Evolutionary conservation across 2,329 filamentous ascomycete species (phyloP), one percentile per base, ranked within the genome.

Genomic region (Fonsecaea erecta): DNA sequence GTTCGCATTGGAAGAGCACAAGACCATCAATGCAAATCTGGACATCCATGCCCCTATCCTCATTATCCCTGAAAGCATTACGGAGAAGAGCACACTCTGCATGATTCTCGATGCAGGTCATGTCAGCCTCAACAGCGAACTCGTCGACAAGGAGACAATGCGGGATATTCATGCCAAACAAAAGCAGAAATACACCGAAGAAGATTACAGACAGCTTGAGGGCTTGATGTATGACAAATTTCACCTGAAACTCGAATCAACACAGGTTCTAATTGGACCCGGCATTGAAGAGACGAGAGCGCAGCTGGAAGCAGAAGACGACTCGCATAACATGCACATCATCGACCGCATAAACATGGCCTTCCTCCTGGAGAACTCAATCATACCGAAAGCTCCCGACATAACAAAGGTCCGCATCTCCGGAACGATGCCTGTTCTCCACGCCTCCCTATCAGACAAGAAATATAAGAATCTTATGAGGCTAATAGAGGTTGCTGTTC

Each of bases 401-500:
- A 81, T 99, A 55, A 96, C 95, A 14, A 95, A 95, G 73, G 89
- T 97, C 71, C 90, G 92, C 66, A 87, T 99, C 35, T 96, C 93
- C 1, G 95, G 95, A 1, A 92, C 96, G 72, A 83, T 99, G 60
- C 95, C 96, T 0, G 88, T 98, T 59, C 83, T 99, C 0, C 94
- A 98, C 76, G 95, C 91, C 11, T 91, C 91, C 0, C 89, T 96
- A 40, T 98, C 95, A 0, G 96, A 99, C 73, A 88, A 88, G 40
- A 99, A 99, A 76, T 99, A 99, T 82, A 99, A 98, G 80, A 93
- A 88, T 52, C 77, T 99, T 65, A 99, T 99, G 95, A 93, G 88
- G 72, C 84, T 99, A 51, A 94, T 99, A 67, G 94, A 99, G 66
- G 93, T 97, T 63, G 93, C 95, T 0, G 91, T 99, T 65, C 96